These are phyloP conservation scores for Coemansia sp. DNA, from an alignment of 192 early-diverging fungal genomes.

Conservation along the genomic window DNA sequence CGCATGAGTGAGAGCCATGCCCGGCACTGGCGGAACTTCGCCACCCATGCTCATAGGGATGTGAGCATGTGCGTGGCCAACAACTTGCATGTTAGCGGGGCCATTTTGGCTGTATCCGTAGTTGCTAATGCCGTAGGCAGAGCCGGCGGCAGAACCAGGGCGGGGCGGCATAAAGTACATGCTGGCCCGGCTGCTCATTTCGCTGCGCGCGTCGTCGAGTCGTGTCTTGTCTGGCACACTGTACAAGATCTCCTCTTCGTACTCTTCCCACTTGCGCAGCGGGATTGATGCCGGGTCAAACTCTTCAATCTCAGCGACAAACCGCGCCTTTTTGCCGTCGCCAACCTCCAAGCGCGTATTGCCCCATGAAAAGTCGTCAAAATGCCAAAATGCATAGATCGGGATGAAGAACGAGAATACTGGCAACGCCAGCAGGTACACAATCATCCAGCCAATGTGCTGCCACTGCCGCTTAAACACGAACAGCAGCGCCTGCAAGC, in stretches of 20 bases:
- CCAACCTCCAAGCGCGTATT: constrained; percentile 92
- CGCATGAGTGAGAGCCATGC: constrained; percentile 15
- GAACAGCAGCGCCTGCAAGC: constrained; percentile 87
- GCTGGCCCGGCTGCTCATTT: constrained; percentile 56
- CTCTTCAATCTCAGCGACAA: constrained; percentile 65
- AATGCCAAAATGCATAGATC: constrained; percentile 98
- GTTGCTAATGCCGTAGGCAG: constrained; percentile 37
- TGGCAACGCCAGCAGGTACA: constrained; percentile 90
- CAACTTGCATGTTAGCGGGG: constrained; percentile 45
- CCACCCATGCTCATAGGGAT: constrained; percentile 37
- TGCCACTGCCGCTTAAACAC: constrained; percentile 89
- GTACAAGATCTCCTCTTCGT: constrained; percentile 63
- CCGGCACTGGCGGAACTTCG: constrained; percentile 24
- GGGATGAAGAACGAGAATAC: constrained; percentile 88
- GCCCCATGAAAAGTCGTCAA: constrained; percentile 99
- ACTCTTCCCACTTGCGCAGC: constrained; percentile 80
- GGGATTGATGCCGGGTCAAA: constrained; percentile 79
- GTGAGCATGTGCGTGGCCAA: constrained; percentile 1
- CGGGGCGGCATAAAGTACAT: constrained; percentile 54
- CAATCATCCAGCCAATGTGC: constrained; percentile 97
- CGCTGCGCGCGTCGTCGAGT: constrained; percentile 50
- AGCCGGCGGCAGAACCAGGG: constrained; percentile 49
- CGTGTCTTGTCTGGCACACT: constrained; percentile 29
- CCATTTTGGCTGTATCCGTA: constrained; percentile 48
- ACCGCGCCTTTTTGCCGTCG: constrained; percentile 70